Evolutionary conservation across 129 eudicot genomes (phyloP).

Genomic region (Artemisia tridentata): DNA sequence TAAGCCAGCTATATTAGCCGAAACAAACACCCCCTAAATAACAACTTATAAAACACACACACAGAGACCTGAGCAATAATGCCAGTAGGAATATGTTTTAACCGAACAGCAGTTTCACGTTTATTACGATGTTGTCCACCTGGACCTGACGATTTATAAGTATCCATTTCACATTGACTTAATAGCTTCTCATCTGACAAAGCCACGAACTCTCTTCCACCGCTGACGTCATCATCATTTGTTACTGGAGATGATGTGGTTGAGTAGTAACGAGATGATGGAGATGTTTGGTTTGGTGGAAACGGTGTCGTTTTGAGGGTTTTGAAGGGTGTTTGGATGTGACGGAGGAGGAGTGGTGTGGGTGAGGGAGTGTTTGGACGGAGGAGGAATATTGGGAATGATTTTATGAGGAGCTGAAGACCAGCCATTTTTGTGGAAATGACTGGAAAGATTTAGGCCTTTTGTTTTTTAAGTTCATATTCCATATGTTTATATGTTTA

Average conservation of each 20-base stretch:
- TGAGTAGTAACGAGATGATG: conserved; percentile 25
- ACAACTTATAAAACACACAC: neutral
- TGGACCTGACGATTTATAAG: conserved; percentile 87
- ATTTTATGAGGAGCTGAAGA: neutral
- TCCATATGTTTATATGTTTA: too few relatives aligned
- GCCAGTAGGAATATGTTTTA: conserved; percentile 91
- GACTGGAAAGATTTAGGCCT: too few relatives aligned
- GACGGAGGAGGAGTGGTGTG: neutral
- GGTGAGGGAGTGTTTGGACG: neutral
- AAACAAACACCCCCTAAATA: too few relatives aligned
- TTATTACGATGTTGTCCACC: conserved; percentile 92
- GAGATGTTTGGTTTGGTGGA: conserved; percentile 19
- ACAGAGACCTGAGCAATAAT: conserved; percentile 76
- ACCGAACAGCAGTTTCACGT: conserved; percentile 87
- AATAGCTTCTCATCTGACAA: conserved; percentile 73
- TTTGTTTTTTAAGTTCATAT: too few relatives aligned
- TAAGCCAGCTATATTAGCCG: too few relatives aligned
- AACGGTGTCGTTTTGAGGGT: conserved; percentile 12
- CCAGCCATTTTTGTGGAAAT: too few relatives aligned
- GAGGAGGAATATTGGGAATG: neutral
- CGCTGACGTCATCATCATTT: conserved; percentile 18
- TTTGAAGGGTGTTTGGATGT: neutral
- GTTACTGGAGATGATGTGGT: conserved; percentile 17
- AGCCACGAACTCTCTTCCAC: conserved; percentile 50
- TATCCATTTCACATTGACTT: conserved; percentile 75